These are phyloP conservation scores for Geotrichum siamense DNA, from an alignment of 1,139 yeast genomes.

Conservation along the genomic window DNA sequence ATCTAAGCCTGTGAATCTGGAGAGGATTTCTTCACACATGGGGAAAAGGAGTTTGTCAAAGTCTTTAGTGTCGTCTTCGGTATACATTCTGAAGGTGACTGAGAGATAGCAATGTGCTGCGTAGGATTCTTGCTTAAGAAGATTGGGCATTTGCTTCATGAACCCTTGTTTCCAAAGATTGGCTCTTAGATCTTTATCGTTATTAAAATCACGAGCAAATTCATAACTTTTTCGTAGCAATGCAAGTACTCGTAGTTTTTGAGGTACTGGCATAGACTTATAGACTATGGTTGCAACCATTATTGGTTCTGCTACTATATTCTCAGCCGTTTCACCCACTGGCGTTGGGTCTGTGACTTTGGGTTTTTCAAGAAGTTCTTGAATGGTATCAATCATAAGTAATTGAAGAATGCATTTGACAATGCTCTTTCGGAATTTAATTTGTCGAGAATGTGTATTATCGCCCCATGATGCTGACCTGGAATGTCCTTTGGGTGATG, in stretches of 20 bases:
- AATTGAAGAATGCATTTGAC: conserved; percentile 88
- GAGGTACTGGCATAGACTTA: conserved; percentile 56
- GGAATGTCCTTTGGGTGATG: conserved; percentile 1
- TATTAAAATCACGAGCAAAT: conserved; percentile 83
- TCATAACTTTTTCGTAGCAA: conserved; percentile 62
- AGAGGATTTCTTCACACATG: conserved; percentile 61
- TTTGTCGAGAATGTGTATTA: conserved; percentile 13
- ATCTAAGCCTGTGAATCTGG: conserved; percentile 64
- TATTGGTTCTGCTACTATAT: not conserved
- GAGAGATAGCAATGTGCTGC: conserved; percentile 84
- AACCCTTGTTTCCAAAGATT: conserved; percentile 88
- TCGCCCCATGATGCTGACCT: conserved; percentile 1
- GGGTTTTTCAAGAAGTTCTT: conserved; percentile 64
- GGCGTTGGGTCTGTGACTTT: conserved; percentile 32
- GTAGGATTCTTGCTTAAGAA: conserved; percentile 84
- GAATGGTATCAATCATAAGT: conserved; percentile 77
- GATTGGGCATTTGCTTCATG: conserved; percentile 85
- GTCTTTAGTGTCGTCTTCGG: conserved; percentile 45
- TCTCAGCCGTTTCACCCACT: not conserved
- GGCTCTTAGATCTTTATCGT: conserved; percentile 77
- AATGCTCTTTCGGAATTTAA: conserved; percentile 67
- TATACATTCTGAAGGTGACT: conserved; percentile 71
- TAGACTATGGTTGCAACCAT: conserved; percentile 43
- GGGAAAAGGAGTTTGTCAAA: conserved; percentile 39
- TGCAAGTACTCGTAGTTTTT: conserved; percentile 52